Base-by-base conservation (phyloP, 352 stramenopile species). In the Phytophthora niederhauseri region DNA sequence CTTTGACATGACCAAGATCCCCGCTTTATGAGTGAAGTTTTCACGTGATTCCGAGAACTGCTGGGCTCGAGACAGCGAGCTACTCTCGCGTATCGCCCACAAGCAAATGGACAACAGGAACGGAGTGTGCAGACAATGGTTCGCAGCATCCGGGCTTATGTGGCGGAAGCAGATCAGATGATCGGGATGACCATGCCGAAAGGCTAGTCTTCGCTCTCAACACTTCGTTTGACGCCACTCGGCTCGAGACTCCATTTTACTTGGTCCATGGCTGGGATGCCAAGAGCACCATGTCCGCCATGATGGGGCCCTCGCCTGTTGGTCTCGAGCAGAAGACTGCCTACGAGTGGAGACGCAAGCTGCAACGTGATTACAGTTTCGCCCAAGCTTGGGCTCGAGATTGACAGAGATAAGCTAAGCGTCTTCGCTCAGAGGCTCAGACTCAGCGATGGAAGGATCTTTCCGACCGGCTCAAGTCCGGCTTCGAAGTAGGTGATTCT, bases 41-140 rank as follows among this genome's bases (percentile, higher is more conserved):
- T 43, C 11, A 17, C 12, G 12, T 7, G 6, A 17, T 62, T 62
- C 6, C 3, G 41, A 2, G 41, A 62, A 0, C 12, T 52, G 6
- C 6, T 62, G 4, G 20, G 22, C 1, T 45, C 38, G 1, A 12
- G 15, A 12, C 56, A 62, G 19, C 15, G 56, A 15, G 56, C 56
- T 1, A 62, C 56, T 0, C 6, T 62, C 0, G 41, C 38, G 2
- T 62, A 62, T 11, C 56, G 38, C 8, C 38, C 56, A 6, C 56
- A 62, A 4, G 41, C 56, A 0, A 53, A 61, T 11, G 55, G 20
- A 5, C 41, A 62, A 26, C 56, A 62, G 19, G 56, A 62, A 17
- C 22, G 56, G 3, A 45, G 24, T 0, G 56, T 62, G 4, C 56
- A 62, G 15, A 54, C 41, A 1, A 38, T 61, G 4, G 20, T 61